phyloP scores from a whole-genome alignment of 768 basidiomycete genomes.

The Hygrocybe coccinea region DNA sequence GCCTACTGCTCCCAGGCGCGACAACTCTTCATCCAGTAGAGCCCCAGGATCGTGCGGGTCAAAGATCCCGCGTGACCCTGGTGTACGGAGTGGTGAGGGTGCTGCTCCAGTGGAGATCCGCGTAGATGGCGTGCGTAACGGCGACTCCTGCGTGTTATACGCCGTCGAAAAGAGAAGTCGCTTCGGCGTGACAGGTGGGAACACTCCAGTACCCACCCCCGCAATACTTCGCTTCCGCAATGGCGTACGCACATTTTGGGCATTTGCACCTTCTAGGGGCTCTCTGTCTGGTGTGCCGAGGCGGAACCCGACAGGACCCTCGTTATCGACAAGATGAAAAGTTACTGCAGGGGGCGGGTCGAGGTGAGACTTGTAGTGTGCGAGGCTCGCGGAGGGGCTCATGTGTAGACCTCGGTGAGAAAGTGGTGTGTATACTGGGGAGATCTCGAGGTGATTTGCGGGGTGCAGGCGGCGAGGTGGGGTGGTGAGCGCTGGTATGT shows the following conservation, averaged over 20 bases:
- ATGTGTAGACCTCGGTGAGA: constrained; percentile 66
- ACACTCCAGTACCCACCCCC: constrained; percentile 24
- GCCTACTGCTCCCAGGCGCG: constrained; percentile 42
- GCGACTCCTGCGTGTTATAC: constrained; percentile 33
- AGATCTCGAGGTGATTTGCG: constrained; percentile 35
- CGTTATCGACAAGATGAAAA: constrained; percentile 20
- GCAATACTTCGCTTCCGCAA: constrained; percentile 35
- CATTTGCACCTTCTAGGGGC: constrained; percentile 23
- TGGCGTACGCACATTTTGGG: constrained; percentile 41
- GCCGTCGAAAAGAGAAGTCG: constrained; percentile 36
- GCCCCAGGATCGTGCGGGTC: constrained; percentile 70
- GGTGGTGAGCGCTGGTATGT: constrained; percentile 29
- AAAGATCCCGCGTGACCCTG: constrained; percentile 47
- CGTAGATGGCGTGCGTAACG: constrained; percentile 34
- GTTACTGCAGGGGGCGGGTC: constrained; percentile 49
- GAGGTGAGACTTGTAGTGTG: constrained; percentile 63
- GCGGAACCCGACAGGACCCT: constrained; percentile 8
- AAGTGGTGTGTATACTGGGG: constrained; percentile 60
- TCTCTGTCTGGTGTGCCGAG: constrained; percentile 25
- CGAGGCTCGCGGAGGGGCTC: constrained; percentile 62
- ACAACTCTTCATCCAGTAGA: constrained; percentile 69
- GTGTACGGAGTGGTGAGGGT: constrained; percentile 45
- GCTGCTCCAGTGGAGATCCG: background rate
- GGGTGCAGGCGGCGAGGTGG: constrained; percentile 33
- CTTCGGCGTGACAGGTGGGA: constrained; percentile 39